Conservation (phyloP, 345 rosid species). For the Eucalyptus dawsonii region DNA sequence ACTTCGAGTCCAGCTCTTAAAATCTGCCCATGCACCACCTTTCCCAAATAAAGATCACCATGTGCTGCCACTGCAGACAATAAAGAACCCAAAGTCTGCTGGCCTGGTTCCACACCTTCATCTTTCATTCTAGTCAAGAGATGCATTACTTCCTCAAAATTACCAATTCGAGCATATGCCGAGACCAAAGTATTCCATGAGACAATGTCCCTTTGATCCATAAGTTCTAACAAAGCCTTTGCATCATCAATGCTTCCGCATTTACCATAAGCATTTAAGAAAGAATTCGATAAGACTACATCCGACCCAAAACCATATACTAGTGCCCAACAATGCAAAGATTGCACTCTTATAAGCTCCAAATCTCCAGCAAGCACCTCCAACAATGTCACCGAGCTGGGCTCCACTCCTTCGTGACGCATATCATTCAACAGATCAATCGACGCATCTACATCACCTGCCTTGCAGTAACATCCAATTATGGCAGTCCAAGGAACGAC, state of each 20-base stretch:
- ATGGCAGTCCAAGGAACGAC: conserved; percentile 38
- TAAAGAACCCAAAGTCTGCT: conserved; percentile 30
- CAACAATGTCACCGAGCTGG: conserved; percentile 43
- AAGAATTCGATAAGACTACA: conserved; percentile 18
- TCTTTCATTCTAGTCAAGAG: conserved; percentile 25
- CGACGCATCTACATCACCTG: conserved; percentile 10
- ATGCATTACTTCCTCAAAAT: conserved; percentile 17
- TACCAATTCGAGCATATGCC: conserved; percentile 24
- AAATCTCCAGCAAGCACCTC: conserved; percentile 27
- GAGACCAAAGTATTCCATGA: conserved; percentile 50
- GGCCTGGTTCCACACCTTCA: conserved; percentile 30
- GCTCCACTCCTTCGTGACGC: conserved; percentile 25
- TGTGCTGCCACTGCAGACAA: conserved; percentile 20
- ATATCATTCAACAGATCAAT: conserved; percentile 26
- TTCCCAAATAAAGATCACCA: conserved; percentile 30
- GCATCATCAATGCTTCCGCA: conserved; percentile 22
- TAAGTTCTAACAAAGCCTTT: conserved; percentile 28
- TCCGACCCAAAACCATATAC: conserved; percentile 28
- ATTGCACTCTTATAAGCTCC: conserved; percentile 17
- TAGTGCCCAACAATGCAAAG: conserved; percentile 35
- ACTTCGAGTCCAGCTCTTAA: conserved; percentile 29
- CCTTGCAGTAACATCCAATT: conserved; percentile 36
- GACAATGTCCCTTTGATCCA: conserved; percentile 35
- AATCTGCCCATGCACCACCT: conserved; percentile 41
- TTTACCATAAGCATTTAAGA: conserved; percentile 35